Base-by-base conservation (phyloP, 2,329 filamentous ascomycete genomes). In the Phyllosticta citribraziliensis region DNA sequence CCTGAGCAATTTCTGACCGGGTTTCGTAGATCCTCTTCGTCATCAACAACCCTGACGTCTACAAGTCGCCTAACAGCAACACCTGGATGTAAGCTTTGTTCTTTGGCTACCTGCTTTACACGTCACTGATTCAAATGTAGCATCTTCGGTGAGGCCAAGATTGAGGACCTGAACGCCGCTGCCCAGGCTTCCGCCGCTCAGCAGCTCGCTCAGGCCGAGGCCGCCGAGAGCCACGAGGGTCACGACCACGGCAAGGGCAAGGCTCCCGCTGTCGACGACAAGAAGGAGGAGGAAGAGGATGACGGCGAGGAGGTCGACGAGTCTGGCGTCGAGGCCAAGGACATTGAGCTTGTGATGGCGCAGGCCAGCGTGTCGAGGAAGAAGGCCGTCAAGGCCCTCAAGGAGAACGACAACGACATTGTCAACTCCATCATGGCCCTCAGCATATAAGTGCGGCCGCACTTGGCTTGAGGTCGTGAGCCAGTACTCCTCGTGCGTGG, bases 401-500 rank as follows among this genome's bases (percentile, higher is more conserved):
- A 91, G 83, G 94, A 97, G 83, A 99, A 99, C 76, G 93, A 97
- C 81, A 97, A 97, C 74, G 94, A 99, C 76, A 99, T 99, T 81
- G 94, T 99, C 83, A 99, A 99, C 84, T 97, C 94, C 71, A 99
- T 99, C 82, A 99, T 99, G 94, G 92, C 93, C 69, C 81, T 99
- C 66, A 81, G 79, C 72, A 80, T 81, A 80, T 82, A 74, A 64
- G 62, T 47, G 35, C 27, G 40, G 40, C 14, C 19, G 40, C 40
- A 47, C 40, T 47, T n/a, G 40, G 14, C 40, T 47, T 47, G 40
- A 47, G 40, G 17, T n/a, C 14, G 40, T 47, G 40, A 47, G 2
- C 40, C 40, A n/a, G 40, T 47, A 47, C 40, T n/a, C n/a, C 40
- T 47, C 17, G 40, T 47, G 40, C 40, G 14, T 47, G 40, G 40